Evolutionary conservation across 106 monocot species (phyloP).

Genomic region (Cymbidium sinense): DNA sequence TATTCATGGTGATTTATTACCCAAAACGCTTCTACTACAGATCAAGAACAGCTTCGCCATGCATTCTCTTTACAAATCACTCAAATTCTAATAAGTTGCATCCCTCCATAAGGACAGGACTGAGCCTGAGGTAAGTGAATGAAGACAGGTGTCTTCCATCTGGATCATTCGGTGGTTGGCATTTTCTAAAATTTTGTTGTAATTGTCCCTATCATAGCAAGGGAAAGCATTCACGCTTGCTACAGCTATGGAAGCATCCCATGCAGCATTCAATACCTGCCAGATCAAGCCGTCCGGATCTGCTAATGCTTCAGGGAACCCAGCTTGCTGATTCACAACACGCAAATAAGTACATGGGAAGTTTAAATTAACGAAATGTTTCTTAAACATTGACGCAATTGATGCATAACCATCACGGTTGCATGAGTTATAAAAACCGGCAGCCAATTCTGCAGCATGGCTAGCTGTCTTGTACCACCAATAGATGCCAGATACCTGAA

Average conservation of each 20-base stretch:
- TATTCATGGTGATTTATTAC: background rate
- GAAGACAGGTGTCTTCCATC: conserved; percentile 80
- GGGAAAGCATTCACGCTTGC: conserved; percentile 92
- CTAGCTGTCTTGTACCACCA: conserved; percentile 99
- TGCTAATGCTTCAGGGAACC: conserved; percentile 75
- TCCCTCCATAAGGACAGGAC: conserved; percentile 59
- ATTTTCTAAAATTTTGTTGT: conserved; percentile 88
- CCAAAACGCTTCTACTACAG: conserved; percentile 14
- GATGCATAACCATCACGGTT: conserved; percentile 88
- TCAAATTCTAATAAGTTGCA: conserved; percentile 71
- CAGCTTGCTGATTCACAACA: conserved; percentile 68
- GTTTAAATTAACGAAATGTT: conserved; percentile 63
- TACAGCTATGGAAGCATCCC: conserved; percentile 73
- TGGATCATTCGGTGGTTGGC: conserved; percentile 80
- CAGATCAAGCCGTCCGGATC: conserved; percentile 94
- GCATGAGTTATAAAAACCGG: conserved; percentile 93
- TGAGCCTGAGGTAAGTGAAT: conserved; percentile 86
- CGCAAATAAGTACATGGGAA: conserved; percentile 83
- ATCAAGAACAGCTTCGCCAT: conserved; percentile 76
- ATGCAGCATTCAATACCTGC: conserved; percentile 97
- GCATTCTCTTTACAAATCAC: conserved; percentile 92
- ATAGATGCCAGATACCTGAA: conserved; percentile 80
- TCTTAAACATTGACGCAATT: conserved; percentile 68
- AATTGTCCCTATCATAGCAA: conserved; percentile 82
- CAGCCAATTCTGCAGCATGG: conserved; percentile 93